Base-by-base conservation (phyloP, 352 stramenopile genomes). In the Phytophthora brassicae region DNA sequence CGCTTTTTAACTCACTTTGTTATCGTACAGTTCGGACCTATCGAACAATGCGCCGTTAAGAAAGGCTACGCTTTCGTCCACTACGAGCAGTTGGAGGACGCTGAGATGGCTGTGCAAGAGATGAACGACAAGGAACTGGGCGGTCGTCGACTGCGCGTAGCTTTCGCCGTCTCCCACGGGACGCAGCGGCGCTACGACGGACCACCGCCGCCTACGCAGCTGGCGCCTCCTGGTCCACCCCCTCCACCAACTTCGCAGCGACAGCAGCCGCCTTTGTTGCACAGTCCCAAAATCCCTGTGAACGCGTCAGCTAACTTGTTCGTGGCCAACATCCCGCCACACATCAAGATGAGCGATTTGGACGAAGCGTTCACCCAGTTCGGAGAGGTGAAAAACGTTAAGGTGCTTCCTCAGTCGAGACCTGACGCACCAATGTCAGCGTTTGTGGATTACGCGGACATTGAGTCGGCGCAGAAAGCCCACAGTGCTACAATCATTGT, bases 381-480 rank as follows among this genome's bases (percentile, higher is more conserved):
- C 56, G 79, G 79, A 44, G 67, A 76, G 70, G 79, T 89, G 42
- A 67, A 77, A 38, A 87, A 86, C 51, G 69, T 89, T 35, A 87
- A 87, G 61, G 70, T 89, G 31, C 65, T 89, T 38, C 79, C 79
- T 4, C 72, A 76, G 38, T 60, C 64, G 14, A 57, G 60, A 43
- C 72, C 69, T 8, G 80, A 83, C 55, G 52, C 62, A 14, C 70
- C 74, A 22, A 84, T 89, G 65, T 89, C 79, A n/a, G 79, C 76
- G 16, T 88, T 89, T 49, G 71, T 89, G 28, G 78, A 89, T 64
- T 89, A 79, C 49, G 57, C 64, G 4, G 69, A 84, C 22, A 55
- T 80, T 9, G 52, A 43, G 0, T 70, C 67, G 5, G 79, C 79
- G 5, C 64, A 77, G 50, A 78, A 77, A 29, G 77, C 74, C 26